Percentiles rank a stretch among this genome's conserved stretches.
Evolutionary conservation across 108 stramenopile species (phyloP).

Genomic region (Craspedostauros australis): DNA sequence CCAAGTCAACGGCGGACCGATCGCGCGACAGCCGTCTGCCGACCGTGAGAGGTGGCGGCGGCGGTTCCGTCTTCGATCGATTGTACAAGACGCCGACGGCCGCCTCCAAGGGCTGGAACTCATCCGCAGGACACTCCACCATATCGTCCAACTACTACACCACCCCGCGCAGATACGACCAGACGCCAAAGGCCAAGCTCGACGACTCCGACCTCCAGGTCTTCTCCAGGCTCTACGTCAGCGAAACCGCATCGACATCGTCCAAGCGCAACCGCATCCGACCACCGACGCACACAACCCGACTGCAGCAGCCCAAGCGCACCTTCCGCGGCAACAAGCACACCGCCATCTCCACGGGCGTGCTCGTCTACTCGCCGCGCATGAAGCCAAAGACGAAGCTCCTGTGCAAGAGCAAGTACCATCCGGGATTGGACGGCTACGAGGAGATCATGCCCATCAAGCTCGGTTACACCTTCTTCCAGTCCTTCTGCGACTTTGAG

Average conservation of each 20-base stretch:
- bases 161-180: neutral
- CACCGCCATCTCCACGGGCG: no score
- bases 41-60: slow-evolving; percentile 1
- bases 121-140: slow-evolving; percentile 1
- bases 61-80: slow-evolving; percentile 8
- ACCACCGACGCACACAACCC: no score
- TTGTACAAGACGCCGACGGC: slow-evolving; percentile 16
- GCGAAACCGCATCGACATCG: no score
- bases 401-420: slow-evolving; percentile 17
- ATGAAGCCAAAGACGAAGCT: slow-evolving; percentile 29
- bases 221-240: no score
- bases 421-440: slow-evolving; percentile 23
- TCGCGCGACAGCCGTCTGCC: slow-evolving; percentile 14
- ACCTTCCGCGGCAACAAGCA: no score
- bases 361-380: no score
- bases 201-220: no score
- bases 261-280: no score
- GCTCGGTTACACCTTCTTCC: slow-evolving; percentile 24
- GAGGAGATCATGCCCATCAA: slow-evolving; percentile 17
- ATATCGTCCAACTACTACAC: neutral
- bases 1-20: slow-evolving; percentile 10
- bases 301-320: no score
- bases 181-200: no score
- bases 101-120: slow-evolving; percentile 1
- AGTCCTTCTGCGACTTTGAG: slow-evolving; percentile 23